Base-by-base conservation (phyloP, 1,139 yeast genomes). In the Suhomyces taliae region DNA sequence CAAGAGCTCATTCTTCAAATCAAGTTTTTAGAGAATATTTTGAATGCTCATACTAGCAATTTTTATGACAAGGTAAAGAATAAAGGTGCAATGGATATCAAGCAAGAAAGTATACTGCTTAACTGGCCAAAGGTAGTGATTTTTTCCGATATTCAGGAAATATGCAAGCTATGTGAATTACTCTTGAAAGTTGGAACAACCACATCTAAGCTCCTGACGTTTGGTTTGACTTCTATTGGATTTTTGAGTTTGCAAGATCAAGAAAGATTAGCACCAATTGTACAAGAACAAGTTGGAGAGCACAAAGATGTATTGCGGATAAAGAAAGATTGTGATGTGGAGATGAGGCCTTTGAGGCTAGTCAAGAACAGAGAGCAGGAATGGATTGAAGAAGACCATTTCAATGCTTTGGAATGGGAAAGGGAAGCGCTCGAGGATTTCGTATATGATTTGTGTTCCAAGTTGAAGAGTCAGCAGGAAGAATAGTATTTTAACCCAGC, bases 321-420 rank as follows among this genome's bases (percentile, higher is more conserved):
- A 19, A 19, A 19, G 24, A 19, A 19, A 19, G 24, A 19, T 4
- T 19, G 24, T 19, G 24, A 19, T 19, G 24, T 19, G 6, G 24
- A 19, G 24, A 19, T 19, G 24, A 19, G 24, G 3, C 24, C 24
- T 19, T 19, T 19, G 4, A 19, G 24, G 4, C 24, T 19, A 19
- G 24, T 19, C 24, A 19, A 19, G 24, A 19, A 19, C 6, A 29
- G 32, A 29, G n/a, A 29, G 7, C 32, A 29, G 32, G 43, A 42
- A 27, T 8, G 14, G 6, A 43, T 52, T 11, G 54, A 53, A 24
- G 61, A 57, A 39, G 62, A 55, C 9, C 51, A 54, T 15, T 37
- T 53, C 9, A 54, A 57, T 29, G 57, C 67, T 2, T 34, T 62
- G 9, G 41, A 47, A n/a, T 65, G 68, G 69, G 69, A 65, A 45